Conservation (phyloP, 805 yeast species). For the Hanseniaspora nectarophila region DNA sequence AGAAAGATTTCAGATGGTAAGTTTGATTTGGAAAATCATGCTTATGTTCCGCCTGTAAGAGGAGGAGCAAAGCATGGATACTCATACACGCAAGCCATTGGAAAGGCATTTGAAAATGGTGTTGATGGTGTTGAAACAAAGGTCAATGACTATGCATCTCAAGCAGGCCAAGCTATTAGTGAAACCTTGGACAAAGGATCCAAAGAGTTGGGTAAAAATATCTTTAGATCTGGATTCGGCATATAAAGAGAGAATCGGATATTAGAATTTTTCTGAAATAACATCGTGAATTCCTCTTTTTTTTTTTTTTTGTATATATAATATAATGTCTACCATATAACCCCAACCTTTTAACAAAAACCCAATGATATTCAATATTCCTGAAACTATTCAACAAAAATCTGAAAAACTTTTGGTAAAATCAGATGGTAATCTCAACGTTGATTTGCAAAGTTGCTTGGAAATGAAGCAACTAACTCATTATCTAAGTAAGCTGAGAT, state of each 20-base stretch:
- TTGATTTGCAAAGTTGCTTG: neutral
- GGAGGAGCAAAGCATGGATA: constrained; percentile 29
- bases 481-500: constrained; percentile 19
- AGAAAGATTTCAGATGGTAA: constrained; percentile 19
- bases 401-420: neutral
- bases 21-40: constrained; percentile 21
- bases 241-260: constrained; percentile 26
- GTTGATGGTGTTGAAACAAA: constrained; percentile 43
- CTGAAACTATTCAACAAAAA: neutral
- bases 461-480: constrained; percentile 11
- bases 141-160: constrained; percentile 46
- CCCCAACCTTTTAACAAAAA: neutral
- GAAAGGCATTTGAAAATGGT: constrained; percentile 40
- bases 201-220: constrained; percentile 39
- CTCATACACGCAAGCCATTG: constrained; percentile 31
- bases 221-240: constrained; percentile 45
- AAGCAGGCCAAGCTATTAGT: constrained; percentile 41
- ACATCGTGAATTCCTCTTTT: too few relatives aligned
- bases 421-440: neutral
- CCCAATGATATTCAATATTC: neutral
- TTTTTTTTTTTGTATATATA: too few relatives aligned
- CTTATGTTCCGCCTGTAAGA: constrained; percentile 41
- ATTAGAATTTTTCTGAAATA: too few relatives aligned
- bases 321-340: too few relatives aligned
- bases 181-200: constrained; percentile 42